phyloP scores from a whole-genome alignment of 1,139 yeast genomes.

The Zygoascus hellenicus region DNA sequence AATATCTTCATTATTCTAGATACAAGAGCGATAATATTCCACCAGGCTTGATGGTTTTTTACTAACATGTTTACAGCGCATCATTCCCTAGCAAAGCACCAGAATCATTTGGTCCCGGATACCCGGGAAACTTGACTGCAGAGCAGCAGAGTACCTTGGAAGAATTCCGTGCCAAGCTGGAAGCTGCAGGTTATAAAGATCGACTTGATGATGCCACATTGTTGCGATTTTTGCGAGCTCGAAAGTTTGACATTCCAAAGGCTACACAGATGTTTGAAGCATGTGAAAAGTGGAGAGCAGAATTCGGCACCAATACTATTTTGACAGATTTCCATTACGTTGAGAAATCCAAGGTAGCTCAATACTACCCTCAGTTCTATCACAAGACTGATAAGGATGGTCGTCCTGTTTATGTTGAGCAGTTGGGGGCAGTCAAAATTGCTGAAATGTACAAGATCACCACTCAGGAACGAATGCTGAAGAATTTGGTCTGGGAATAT shows the following conservation, averaged over 20 bases:
- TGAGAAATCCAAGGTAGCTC: conserved; percentile 86
- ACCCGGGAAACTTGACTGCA: conserved; percentile 71
- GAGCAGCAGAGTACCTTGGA: conserved; percentile 59
- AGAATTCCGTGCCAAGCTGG: conserved; percentile 53
- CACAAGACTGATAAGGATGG: conserved; percentile 97
- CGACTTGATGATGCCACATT: conserved; percentile 88
- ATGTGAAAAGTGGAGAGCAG: conserved; percentile 90
- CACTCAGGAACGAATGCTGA: conserved; percentile 91
- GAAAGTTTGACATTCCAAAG: conserved; percentile 79
- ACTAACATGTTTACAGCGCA: conserved; percentile 18
- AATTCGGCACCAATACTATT: conserved; percentile 81
- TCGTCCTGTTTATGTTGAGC: conserved; percentile 91
- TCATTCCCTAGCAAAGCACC: conserved; percentile 64
- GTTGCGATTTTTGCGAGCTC: conserved; percentile 87
- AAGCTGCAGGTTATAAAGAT: conserved; percentile 58
- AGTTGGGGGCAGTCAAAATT: conserved; percentile 84
- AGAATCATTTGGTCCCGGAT: conserved; percentile 63
- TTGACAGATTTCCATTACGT: conserved; percentile 80
- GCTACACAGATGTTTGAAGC: conserved; percentile 77
- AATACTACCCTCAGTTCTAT: conserved; percentile 91
- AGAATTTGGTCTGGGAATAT: conserved; percentile 95
- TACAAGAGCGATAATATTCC: too few species aligned
- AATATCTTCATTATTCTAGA: too few species aligned
- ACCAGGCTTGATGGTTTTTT: background rate
- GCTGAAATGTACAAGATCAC: conserved; percentile 90